Conservation (phyloP, 2,329 filamentous ascomycete genomes). For the Pseudogymnoascus sp. region DNA sequence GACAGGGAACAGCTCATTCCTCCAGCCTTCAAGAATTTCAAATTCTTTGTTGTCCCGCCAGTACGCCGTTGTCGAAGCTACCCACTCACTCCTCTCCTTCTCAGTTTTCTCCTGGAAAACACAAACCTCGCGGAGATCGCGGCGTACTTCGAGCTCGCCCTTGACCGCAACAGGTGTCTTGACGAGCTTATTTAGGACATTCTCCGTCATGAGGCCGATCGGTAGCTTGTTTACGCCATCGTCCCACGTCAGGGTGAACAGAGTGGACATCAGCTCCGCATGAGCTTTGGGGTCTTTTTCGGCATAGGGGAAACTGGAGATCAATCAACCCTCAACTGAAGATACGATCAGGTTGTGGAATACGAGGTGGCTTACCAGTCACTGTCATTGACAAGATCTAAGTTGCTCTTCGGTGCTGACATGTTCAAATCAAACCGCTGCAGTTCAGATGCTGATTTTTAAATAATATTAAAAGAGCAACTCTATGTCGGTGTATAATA, state of each 20-base stretch:
- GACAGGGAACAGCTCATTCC: constrained; percentile 72
- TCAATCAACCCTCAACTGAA: background rate
- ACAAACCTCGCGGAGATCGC: constrained; percentile 52
- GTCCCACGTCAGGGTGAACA: constrained; percentile 61
- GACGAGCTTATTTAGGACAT: constrained; percentile 43
- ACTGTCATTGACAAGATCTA: constrained; percentile 47
- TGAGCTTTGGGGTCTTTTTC: constrained; percentile 52
- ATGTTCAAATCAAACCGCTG: background rate
- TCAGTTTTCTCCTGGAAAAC: constrained; percentile 54
- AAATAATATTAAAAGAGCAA: background rate
- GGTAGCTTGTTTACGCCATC: constrained; percentile 55
- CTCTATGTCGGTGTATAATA: background rate
- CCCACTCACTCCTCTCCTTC: constrained; percentile 51
- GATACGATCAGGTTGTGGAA: background rate
- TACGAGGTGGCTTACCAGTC: constrained; percentile 43
- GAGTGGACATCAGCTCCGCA: constrained; percentile 46
- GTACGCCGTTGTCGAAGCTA: constrained; percentile 51
- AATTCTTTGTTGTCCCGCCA: constrained; percentile 70
- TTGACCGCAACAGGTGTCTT: constrained; percentile 43
- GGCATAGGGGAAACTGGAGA: constrained; percentile 67
- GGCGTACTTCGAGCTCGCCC: constrained; percentile 55
- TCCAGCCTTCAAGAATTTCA: constrained; percentile 68
- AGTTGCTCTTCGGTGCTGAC: constrained; percentile 27
- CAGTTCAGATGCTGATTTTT: background rate
- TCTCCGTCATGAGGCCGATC: constrained; percentile 54